Evolutionary conservation across 108 stramenopile genomes (phyloP).

Genomic region (Nannochloropsis salina): DNA sequence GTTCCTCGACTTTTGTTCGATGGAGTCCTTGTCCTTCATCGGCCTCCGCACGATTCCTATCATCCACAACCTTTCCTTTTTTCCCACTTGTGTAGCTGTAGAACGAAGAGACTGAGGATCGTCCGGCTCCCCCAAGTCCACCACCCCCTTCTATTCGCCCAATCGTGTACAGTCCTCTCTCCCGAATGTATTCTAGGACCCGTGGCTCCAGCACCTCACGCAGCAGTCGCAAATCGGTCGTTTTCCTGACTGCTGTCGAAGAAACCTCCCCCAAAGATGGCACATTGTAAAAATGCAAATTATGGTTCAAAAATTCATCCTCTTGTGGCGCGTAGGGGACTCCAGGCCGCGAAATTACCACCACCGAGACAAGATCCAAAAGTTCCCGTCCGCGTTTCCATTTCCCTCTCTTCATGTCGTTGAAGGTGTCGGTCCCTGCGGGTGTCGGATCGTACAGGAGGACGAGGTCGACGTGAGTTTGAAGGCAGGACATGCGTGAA

Average conservation of each 20-base stretch:
- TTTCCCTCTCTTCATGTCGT: slow-evolving; percentile 21
- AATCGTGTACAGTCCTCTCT: neutral
- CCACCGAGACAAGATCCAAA: neutral
- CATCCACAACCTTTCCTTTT: neutral
- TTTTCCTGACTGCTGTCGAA: slow-evolving; percentile 9
- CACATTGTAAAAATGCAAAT: neutral
- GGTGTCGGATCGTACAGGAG: neutral
- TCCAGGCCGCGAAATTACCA: neutral
- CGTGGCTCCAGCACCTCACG: neutral
- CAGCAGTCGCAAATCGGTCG: neutral
- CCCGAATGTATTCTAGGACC: neutral
- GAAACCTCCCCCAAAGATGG: neutral
- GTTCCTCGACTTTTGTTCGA: neutral
- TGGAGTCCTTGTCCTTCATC: neutral
- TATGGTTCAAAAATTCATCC: neutral
- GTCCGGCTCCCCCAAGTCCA: neutral
- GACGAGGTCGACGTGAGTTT: neutral
- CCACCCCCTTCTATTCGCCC: neutral
- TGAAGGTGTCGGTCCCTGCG: slow-evolving; percentile 25
- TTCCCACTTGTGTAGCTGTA: neutral
- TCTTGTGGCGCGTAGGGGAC: neutral
- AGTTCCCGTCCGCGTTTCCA: slow-evolving; percentile 26
- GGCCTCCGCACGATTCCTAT: neutral
- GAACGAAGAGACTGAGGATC: neutral
- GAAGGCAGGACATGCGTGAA: too few species aligned